phyloP scores from a whole-genome alignment of 139 green algal species.

The Chlorella vulgaris region DNA sequence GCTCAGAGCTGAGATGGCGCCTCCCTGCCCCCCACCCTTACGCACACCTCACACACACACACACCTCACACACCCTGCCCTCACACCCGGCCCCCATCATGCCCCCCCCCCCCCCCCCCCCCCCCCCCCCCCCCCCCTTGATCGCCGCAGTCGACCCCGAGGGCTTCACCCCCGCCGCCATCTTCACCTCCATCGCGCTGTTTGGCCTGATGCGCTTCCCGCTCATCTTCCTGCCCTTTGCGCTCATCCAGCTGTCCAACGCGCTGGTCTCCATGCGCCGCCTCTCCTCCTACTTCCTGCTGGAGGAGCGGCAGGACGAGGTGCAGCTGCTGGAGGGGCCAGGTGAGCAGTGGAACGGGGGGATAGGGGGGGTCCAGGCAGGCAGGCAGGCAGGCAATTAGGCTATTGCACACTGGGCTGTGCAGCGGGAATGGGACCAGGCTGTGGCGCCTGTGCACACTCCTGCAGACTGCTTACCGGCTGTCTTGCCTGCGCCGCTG shows the following conservation, averaged over 20 bases:
- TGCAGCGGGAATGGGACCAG: no score
- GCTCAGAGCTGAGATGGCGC: no score
- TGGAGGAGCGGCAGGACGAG: slow-evolving; percentile 57
- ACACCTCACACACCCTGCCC: no score
- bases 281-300: slow-evolving; percentile 54
- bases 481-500: no score
- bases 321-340: slow-evolving; percentile 36
- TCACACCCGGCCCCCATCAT: no score
- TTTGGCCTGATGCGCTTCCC: slow-evolving; percentile 96
- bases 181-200: slow-evolving; percentile 90
- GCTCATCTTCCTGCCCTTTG: slow-evolving; percentile 89
- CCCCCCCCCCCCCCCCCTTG: not conserved
- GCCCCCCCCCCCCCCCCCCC: not conserved
- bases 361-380: not conserved
- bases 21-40: no score
- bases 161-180: slow-evolving; percentile 62
- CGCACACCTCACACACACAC: no score
- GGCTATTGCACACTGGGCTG: no score
- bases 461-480: no score
- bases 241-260: slow-evolving; percentile 62
- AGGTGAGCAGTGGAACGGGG: not conserved
- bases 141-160: slow-evolving; percentile 26
- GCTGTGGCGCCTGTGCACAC: no score
- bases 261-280: slow-evolving; percentile 60
- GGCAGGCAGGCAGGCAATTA: no score